Evolutionary conservation across 1,139 yeast species (phyloP), one percentile per base, ranked within the genome.

Genomic region (Blastobotrys buckinghamii): DNA sequence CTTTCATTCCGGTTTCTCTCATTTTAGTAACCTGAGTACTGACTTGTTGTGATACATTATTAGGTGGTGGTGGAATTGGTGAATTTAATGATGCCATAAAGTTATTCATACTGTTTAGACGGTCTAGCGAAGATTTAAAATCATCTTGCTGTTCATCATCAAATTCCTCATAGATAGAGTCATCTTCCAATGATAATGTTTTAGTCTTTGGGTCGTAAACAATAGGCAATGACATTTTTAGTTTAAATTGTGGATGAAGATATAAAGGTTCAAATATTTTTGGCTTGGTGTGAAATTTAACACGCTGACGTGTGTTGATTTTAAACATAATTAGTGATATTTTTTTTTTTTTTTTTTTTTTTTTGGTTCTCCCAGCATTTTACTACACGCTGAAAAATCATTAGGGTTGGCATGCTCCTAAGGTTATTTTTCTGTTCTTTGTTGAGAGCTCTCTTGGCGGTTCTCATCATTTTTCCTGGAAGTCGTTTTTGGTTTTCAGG

Each of bases 11-110:
- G 16, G 84, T 72, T 50, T 82, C 89, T 54, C 83, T 83, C 62
- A 89, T 71, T 60, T 85, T 85, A 56, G 79, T 80, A 48, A 87
- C 79, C 77, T 86, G 77, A 53, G 76, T 76, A 16, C 83, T 73
- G 37, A 68, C 52, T 40, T 58, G 57, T 40, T 62, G 60, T 39
- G 64, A 59, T 54, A 85, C 65, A 53, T 79, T 80, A 53, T 79
- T 78, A 17, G 78, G 75, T 9, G 95, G 88, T 49, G 76, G 74
- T 38, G 81, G 79, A 8, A 86, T 79, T 48, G 85, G 92, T 24
- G 78, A 71, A 39, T 81, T 81, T 48, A 75, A 68, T 39, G 75
- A 75, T 37, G 84, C 75, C 48, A 85, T 66, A 55, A 84, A 85
- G 35, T 75, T 67, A 17, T 82, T 72, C 49, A 88, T 66, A 16